Evolutionary conservation across 306 rosid species (phyloP), one percentile per base, ranked within the genome.

Genomic region (Pachyrhizus erosus): DNA sequence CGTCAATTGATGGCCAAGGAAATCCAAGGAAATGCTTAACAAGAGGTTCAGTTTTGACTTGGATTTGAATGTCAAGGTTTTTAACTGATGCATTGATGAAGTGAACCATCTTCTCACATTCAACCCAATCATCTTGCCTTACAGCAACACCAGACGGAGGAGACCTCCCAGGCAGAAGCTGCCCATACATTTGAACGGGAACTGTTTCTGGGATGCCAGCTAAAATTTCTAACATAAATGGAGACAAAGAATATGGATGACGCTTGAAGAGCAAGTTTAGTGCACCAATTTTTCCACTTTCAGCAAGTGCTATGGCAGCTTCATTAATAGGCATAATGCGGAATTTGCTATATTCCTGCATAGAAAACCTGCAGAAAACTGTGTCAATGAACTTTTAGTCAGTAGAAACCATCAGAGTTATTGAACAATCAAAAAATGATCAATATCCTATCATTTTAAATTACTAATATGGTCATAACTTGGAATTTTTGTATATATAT

Each of bases 51-150:
- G 99, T 96, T 87, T 80, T 86, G 71, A 91, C 75, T 85, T 87
- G 97, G 77, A 86, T 80, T 75, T 80, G 85, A 82, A 86, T 80
- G 83, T 85, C 91, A 76, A 84, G 69, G 73, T 79, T 86, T 70
- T 87, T 70, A 48, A 89, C 87, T 66, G 89, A 83, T 45, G 77
- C 82, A 61, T 76, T 82, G 31, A 92, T 85, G 89, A 87, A 92
- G 79, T 21, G 69, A 80, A 89, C 70, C 97, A 89, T 93, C 84
- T 96, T 86, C 84, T 88, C 86, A 75, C 99, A 93, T 91, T 96
- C 99, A 89, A 96, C 99, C 99, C 99, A 96, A 88, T 96, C 99
- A 73, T 91, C 91, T 73, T 90, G 92, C 91, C 99, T 93, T 84
- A 92, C 91, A 49, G 89, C 93, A 73, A 88, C 80, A 85, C 78